Evolutionary conservation across 2,329 filamentous ascomycete genomes (phyloP), one percentile per base, ranked within the genome.

Genomic region (Geosmithia putterillii): DNA sequence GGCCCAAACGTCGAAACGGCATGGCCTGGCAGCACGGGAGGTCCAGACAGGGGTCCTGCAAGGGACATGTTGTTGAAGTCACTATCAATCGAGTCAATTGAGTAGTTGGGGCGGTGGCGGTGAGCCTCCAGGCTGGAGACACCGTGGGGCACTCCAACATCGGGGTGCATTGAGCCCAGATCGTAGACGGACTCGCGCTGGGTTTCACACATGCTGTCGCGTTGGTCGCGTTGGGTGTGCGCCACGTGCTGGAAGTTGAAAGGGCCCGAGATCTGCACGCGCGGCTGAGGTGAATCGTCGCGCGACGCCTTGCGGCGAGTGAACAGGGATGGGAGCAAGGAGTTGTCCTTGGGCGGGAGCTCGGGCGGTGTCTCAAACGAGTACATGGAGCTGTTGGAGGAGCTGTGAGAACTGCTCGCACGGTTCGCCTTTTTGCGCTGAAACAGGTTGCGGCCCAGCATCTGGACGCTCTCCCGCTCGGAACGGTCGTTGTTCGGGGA

Each of bases 241-340:
- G 73, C 70, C 28, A 82, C 66, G 56, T 82, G 78, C 53, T 81
- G 76, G 47, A 82, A 82, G 61, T 81, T 80, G 58, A 78, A 81
- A 3, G 78, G 78, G 1, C 65, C 71, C 1, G 78, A 82, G 43
- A 82, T 82, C 43, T 71, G 68, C 41, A 70, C 53, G 48, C 65
- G 70, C 51, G 58, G 70, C 43, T 56, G 50, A 42, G 50, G 42
- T 40, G 52, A 47, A 21, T 63, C 59, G 38, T 64, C 60, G 18
- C 60, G 58, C 22, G 57, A 57, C 10, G 52, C 51, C 50, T 69
- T 71, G 43, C 74, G 66, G 42, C 74, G 65, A 38, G 65, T 57
- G 46, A 79, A 76, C 38, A 79, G 59, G 9, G 66, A 63, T 6
- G 71, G 67, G 22, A 74, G 64, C 34, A 70, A 61, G 3, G 63